Evolutionary conservation across 2,329 filamentous ascomycete genomes (phyloP).

Genomic region (Botrytis squamosa): DNA sequence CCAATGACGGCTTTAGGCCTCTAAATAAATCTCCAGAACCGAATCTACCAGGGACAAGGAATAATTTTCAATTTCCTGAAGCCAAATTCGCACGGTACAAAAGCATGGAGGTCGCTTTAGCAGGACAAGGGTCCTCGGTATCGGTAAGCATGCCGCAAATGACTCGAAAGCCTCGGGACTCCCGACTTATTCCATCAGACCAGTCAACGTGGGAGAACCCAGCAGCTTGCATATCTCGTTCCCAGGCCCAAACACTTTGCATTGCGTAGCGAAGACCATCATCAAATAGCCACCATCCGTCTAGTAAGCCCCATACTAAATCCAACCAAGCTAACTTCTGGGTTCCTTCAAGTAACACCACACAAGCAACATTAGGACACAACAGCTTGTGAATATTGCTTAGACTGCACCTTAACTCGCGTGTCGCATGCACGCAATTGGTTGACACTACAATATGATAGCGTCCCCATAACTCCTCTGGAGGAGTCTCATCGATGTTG

Average conservation of each 20-base stretch:
- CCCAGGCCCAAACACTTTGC: constrained; percentile 21
- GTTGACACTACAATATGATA: constrained; percentile 30
- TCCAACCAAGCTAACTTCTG: constrained; percentile 30
- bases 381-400: constrained; percentile 26
- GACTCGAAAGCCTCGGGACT: constrained; percentile 15
- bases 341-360: constrained; percentile 32
- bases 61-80: not conserved
- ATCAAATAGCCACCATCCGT: constrained; percentile 36
- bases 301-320: constrained; percentile 34
- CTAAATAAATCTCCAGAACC: not conserved
- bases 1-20: not conserved
- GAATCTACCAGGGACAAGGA: not conserved
- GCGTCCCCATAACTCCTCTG: constrained; percentile 19
- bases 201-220: constrained; percentile 26
- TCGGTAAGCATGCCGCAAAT: constrained; percentile 3
- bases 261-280: constrained; percentile 33
- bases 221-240: constrained; percentile 17
- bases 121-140: not conserved
- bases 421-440: constrained; percentile 35
- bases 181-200: constrained; percentile 26
- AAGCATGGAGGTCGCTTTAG: not conserved
- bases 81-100: not conserved
- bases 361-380: constrained; percentile 25
- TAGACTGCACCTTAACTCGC: constrained; percentile 18
- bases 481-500: not conserved